Conservation (phyloP, 352 stramenopile species). For the Phytophthora kernoviae region DNA sequence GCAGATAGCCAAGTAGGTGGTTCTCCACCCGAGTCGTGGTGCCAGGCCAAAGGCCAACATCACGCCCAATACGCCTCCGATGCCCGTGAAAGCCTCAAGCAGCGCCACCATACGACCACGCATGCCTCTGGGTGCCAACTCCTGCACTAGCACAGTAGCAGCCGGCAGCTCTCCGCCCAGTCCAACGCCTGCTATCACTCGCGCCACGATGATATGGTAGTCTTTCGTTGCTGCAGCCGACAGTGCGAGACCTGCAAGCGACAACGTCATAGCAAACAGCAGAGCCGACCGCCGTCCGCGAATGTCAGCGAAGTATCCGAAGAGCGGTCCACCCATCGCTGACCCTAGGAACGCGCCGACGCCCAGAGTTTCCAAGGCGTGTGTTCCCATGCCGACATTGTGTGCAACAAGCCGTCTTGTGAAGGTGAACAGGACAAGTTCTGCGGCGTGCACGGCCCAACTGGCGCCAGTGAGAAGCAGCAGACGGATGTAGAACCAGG, state of each 20-base stretch:
- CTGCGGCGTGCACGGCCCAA: conserved; percentile 38
- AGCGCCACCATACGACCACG: conserved; percentile 29
- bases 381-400: conserved; percentile 21
- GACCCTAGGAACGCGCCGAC: conserved; percentile 18
- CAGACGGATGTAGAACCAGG: conserved; percentile 31
- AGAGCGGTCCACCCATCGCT: conserved; percentile 29
- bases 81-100: conserved; percentile 30
- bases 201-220: conserved; percentile 22
- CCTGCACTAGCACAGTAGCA: conserved; percentile 29
- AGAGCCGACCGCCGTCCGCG: conserved; percentile 26
- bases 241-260: conserved; percentile 24
- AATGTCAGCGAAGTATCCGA: conserved; percentile 27
- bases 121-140: conserved; percentile 24
- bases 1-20: conserved; percentile 20
- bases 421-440: conserved; percentile 40
- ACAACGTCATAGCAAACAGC: conserved; percentile 28
- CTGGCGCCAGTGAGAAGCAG: conserved; percentile 25
- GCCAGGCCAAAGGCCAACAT: conserved; percentile 24
- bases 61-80: conserved; percentile 29
- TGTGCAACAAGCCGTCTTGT: conserved; percentile 21
- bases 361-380: conserved; percentile 26
- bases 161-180: conserved; percentile 37
- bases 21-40: conserved; percentile 28
- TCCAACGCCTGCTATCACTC: conserved; percentile 32
- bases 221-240: conserved; percentile 18